These are phyloP conservation scores for Thelephora terrestris DNA, from an alignment of 1,284 basidiomycete genomes.

Conservation along the genomic window DNA sequence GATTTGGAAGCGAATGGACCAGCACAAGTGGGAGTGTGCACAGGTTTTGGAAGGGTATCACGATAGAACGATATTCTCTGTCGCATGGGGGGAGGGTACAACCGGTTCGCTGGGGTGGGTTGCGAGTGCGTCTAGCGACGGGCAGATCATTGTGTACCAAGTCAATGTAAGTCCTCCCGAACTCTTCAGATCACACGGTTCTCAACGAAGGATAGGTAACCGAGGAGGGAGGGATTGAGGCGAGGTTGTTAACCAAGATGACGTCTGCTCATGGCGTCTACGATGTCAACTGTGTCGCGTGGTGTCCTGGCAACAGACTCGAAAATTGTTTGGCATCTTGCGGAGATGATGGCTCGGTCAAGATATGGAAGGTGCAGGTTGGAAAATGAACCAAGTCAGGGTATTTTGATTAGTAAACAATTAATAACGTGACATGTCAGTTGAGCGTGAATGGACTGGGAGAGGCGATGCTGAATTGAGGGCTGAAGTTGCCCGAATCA, in stretches of 20 bases:
- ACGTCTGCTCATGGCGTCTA: slow-evolving; percentile 58
- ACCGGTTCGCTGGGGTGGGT: slow-evolving; percentile 51
- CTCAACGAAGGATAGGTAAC: slow-evolving; percentile 13
- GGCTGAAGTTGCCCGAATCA: slow-evolving; percentile 26
- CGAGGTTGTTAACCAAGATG: slow-evolving; percentile 41
- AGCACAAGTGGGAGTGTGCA: slow-evolving; percentile 50
- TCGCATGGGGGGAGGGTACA: slow-evolving; percentile 56
- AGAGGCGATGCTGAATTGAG: slow-evolving; percentile 20
- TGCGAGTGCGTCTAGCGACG: slow-evolving; percentile 70
- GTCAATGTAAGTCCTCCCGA: slow-evolving; percentile 40
- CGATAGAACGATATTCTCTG: slow-evolving; percentile 67
- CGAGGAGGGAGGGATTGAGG: slow-evolving; percentile 20
- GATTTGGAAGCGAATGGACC: slow-evolving; percentile 51
- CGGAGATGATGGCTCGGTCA: slow-evolving; percentile 69
- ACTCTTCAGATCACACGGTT: slow-evolving; percentile 9
- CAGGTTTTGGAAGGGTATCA: slow-evolving; percentile 46
- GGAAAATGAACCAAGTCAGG: not conserved
- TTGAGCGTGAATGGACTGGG: no score
- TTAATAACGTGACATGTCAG: no score
- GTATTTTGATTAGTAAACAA: no score
- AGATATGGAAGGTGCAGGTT: slow-evolving; percentile 48
- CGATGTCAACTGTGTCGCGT: slow-evolving; percentile 72
- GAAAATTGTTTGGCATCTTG: slow-evolving; percentile 64
- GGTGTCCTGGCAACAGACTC: slow-evolving; percentile 58
- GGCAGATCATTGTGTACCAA: slow-evolving; percentile 66